Evolutionary conservation across 179 eudicot genomes (phyloP).

Genomic region (Gypsophila paniculata): DNA sequence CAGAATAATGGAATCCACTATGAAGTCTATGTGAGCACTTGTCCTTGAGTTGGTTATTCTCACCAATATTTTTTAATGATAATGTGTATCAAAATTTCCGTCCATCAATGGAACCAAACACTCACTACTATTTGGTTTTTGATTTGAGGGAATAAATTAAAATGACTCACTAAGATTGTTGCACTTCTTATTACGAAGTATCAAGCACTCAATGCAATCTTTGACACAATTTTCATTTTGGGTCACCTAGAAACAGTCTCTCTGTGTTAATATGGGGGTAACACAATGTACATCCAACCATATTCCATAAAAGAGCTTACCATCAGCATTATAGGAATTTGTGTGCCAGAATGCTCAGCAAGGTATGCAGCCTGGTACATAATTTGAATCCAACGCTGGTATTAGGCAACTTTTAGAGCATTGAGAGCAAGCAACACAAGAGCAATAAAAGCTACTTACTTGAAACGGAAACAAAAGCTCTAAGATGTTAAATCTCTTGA

Average conservation of each 20-base stretch:
- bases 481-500: constrained; percentile 58
- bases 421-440: constrained; percentile 17
- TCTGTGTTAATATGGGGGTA: too few relatives aligned
- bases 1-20: background rate
- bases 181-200: too few relatives aligned
- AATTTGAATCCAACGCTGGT: constrained; percentile 1
- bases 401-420: constrained; percentile 2
- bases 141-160: too few relatives aligned
- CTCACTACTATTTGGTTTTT: too few relatives aligned
- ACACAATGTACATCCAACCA: background rate
- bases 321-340: constrained; percentile 61
- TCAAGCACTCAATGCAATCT: too few relatives aligned
- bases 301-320: constrained; percentile 38
- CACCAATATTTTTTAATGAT: background rate
- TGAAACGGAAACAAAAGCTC: constrained; percentile 75
- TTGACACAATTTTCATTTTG: too few relatives aligned
- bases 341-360: constrained; percentile 34
- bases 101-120: too few relatives aligned
- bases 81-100: background rate
- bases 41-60: background rate
- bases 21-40: background rate
- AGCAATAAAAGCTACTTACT: constrained; percentile 37
- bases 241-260: too few relatives aligned
- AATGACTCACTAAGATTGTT: too few relatives aligned
- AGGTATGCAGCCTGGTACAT: constrained; percentile 73